phyloP scores from a whole-genome alignment of 495 filamentous ascomycete genomes.

The Oidiodendron maius region DNA sequence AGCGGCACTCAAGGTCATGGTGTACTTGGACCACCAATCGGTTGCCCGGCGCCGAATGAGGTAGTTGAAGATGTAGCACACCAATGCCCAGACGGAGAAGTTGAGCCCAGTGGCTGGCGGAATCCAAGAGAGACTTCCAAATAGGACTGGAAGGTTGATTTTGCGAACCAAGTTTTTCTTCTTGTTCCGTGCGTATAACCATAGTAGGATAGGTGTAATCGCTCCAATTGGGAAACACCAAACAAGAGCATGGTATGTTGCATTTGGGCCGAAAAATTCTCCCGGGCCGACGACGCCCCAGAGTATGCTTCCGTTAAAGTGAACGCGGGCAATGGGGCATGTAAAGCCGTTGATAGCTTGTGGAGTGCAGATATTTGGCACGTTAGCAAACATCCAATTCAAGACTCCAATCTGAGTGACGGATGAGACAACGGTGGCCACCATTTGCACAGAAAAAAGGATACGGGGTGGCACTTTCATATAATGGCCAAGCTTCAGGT shows the following conservation, averaged over 20 bases:
- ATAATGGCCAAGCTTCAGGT: constrained; percentile 85
- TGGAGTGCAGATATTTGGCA: constrained; percentile 70
- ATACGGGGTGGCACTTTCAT: constrained; percentile 87
- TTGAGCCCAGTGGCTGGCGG: constrained; percentile 82
- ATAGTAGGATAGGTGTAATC: constrained; percentile 60
- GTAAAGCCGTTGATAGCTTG: constrained; percentile 79
- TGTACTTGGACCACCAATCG: constrained; percentile 86
- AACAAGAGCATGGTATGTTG: constrained; percentile 62
- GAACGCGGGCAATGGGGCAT: constrained; percentile 80
- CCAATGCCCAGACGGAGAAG: constrained; percentile 74
- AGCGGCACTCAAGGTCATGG: constrained; percentile 77
- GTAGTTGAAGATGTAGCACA: constrained; percentile 79
- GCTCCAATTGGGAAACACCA: constrained; percentile 78
- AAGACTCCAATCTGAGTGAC: constrained; percentile 76
- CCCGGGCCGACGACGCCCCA: constrained; percentile 81
- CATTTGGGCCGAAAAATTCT: constrained; percentile 68
- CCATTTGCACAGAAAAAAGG: constrained; percentile 75
- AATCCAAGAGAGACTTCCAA: constrained; percentile 72
- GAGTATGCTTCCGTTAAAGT: constrained; percentile 84
- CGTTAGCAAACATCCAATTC: constrained; percentile 83
- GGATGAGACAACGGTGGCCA: constrained; percentile 71
- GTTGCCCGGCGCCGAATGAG: constrained; percentile 56
- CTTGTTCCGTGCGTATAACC: constrained; percentile 50
- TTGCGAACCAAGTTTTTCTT: constrained; percentile 47
- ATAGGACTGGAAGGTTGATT: constrained; percentile 66